Evolutionary conservation across 176 grass and related monocot genomes (phyloP).

Genomic region (Carex myosuroides): DNA sequence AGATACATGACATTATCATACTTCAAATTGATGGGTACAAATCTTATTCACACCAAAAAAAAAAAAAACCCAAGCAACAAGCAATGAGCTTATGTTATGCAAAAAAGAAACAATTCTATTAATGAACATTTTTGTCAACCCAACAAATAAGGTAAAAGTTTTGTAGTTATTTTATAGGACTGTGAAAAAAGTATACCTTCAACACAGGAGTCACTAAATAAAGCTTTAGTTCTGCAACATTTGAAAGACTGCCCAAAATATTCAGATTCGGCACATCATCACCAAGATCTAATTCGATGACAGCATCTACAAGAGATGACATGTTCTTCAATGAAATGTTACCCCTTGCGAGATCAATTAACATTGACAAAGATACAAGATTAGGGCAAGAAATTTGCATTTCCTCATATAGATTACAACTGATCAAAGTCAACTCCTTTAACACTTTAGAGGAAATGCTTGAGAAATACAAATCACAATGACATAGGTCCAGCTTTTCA

Average conservation of each 20-base stretch:
- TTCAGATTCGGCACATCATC: neutral
- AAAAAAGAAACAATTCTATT: neutral
- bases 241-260: neutral
- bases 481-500: neutral
- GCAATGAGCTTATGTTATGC: neutral
- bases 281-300: neutral
- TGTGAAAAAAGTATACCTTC: neutral
- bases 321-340: neutral
- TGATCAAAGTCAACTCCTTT: neutral
- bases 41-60: too few relatives aligned
- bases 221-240: neutral
- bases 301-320: neutral
- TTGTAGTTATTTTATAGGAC: neutral
- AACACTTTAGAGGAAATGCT: neutral
- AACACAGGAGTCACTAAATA: neutral
- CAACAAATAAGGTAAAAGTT: neutral
- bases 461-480: neutral
- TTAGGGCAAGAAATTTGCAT: neutral
- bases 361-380: neutral
- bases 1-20: neutral
- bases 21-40: neutral
- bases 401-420: neutral
- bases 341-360: neutral
- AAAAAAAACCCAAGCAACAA: too few relatives aligned
- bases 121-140: too few relatives aligned